Conservation (phyloP, 1,284 basidiomycete species). For the Takashimella tepidaria region DNA sequence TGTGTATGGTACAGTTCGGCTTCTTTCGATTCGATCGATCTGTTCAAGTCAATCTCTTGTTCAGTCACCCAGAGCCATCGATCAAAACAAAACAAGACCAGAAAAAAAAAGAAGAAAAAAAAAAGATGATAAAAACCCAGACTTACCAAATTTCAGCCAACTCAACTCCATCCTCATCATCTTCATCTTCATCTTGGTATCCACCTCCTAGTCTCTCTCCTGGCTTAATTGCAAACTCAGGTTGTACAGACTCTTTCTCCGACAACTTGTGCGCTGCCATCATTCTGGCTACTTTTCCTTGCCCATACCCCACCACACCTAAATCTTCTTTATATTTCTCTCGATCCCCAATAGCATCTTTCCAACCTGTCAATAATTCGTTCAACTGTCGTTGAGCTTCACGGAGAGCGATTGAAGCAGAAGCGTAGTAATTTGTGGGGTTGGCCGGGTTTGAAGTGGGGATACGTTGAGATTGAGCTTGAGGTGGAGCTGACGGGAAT, state of each 20-base stretch:
- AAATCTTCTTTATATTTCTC: slow-evolving; percentile 33
- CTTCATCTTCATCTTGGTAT: slow-evolving; percentile 7
- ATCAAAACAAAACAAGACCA: too few species aligned
- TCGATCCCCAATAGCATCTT: slow-evolving; percentile 32
- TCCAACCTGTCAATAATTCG: slow-evolving; percentile 29
- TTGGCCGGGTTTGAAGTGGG: slow-evolving; percentile 2
- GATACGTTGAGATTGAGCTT: not conserved
- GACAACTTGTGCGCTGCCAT: slow-evolving; percentile 20
- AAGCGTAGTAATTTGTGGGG: slow-evolving; percentile 22
- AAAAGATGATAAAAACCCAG: not conserved
- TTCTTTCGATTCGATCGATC: not conserved
- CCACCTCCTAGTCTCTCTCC: not conserved
- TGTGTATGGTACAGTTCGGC: too few species aligned
- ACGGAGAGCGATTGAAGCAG: slow-evolving; percentile 15
- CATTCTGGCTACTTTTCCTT: slow-evolving; percentile 30
- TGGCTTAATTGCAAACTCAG: slow-evolving; percentile 2
- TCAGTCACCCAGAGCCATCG: not conserved
- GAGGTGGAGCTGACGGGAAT: not conserved
- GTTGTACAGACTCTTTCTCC: not conserved
- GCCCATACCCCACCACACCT: slow-evolving; percentile 21
- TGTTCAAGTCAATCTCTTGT: not conserved
- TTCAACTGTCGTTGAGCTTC: slow-evolving; percentile 23
- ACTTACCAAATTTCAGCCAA: not conserved
- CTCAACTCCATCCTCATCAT: slow-evolving; percentile 4
- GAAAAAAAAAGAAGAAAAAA: too few species aligned